Evolutionary conservation across 495 filamentous ascomycete genomes (phyloP).

Genomic region (Apiosordaria backusii): DNA sequence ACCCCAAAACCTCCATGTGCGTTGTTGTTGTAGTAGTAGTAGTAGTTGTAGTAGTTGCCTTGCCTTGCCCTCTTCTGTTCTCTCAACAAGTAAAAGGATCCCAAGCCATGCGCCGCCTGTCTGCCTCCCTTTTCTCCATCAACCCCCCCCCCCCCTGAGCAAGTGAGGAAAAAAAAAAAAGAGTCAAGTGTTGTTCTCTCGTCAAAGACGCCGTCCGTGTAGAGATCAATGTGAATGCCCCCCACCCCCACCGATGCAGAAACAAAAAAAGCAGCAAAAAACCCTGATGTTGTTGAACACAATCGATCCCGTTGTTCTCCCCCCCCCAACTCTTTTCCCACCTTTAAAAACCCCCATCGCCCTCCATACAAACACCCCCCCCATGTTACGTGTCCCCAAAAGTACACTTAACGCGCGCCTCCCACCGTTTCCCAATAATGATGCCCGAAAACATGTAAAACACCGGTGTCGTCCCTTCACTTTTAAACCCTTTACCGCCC

Average conservation of each 20-base stretch:
- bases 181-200: neutral
- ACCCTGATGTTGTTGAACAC: too few relatives aligned
- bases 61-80: neutral
- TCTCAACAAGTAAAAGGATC: neutral
- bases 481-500: neutral
- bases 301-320: neutral
- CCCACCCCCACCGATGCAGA: neutral
- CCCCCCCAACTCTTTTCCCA: neutral
- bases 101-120: neutral
- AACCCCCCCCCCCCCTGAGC: neutral
- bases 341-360: neutral
- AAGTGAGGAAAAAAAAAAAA: slow-evolving; percentile 10
- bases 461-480: neutral
- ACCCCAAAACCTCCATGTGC: neutral
- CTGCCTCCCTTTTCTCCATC: neutral
- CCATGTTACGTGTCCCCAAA: neutral
- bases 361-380: neutral
- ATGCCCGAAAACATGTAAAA: neutral
- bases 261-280: neutral
- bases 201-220: neutral
- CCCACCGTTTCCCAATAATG: neutral
- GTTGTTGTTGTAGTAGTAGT: neutral
- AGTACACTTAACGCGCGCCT: too few relatives aligned
- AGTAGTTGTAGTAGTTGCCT: neutral
- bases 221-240: neutral